phyloP scores from a whole-genome alignment of 1,284 basidiomycete genomes.

The Sporisorium iseilematis-ciliati region DNA sequence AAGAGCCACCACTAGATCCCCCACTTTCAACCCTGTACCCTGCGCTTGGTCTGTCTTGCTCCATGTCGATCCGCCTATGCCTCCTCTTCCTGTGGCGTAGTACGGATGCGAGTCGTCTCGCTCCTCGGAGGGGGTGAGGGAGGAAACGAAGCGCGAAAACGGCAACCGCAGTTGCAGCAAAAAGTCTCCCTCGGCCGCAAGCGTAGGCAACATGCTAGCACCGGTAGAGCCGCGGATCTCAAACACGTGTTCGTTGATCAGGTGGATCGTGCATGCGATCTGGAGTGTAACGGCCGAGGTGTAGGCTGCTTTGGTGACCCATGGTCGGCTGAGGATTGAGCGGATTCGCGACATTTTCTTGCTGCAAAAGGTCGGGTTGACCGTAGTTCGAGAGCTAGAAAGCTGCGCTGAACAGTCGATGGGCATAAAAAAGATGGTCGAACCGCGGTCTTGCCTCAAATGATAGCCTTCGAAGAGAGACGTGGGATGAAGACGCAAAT shows the following conservation, averaged over 20 bases:
- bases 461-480: no score
- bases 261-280: conserved; percentile 47
- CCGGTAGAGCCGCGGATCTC: conserved; percentile 60
- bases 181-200: conserved; percentile 57
- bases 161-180: conserved; percentile 58
- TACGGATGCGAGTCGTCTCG: conserved; percentile 11
- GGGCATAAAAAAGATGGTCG: no score
- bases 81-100: conserved; percentile 4
- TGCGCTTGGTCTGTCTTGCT: conserved; percentile 52
- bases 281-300: conserved; percentile 36
- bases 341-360: conserved; percentile 13
- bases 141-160: conserved; percentile 22
- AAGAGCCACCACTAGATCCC: conserved; percentile 83
- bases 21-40: conserved; percentile 70
- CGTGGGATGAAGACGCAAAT: no score
- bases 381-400: no score
- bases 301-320: conserved; percentile 22
- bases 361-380: not conserved
- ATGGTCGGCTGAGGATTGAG: conserved; percentile 5
- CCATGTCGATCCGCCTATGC: conserved; percentile 27
- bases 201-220: conserved; percentile 65
- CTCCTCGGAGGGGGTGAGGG: not conserved
- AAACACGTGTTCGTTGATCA: conserved; percentile 57
- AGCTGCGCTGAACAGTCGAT: no score
- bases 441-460: no score